Conservation (phyloP, 2,329 filamentous ascomycete genomes). For the Pseudocercospora eumusae region DNA sequence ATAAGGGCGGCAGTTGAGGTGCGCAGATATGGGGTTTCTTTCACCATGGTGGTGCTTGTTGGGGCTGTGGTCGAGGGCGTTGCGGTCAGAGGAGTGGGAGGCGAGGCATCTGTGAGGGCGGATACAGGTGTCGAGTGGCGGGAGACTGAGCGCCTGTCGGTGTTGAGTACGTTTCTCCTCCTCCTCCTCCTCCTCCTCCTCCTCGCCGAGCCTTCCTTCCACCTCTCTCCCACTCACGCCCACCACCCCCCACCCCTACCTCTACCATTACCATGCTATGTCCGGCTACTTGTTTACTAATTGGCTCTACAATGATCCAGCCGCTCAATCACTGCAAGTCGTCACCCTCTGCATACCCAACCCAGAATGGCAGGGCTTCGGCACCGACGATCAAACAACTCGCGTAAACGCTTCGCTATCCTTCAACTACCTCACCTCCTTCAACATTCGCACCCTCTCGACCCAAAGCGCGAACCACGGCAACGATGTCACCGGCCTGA, state of each 20-base stretch:
- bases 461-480: slow-evolving; percentile 64
- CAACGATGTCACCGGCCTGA: slow-evolving; percentile 69
- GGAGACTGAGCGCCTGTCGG: slow-evolving; percentile 67
- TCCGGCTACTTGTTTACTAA: slow-evolving; percentile 26
- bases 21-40: slow-evolving; percentile 63
- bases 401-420: slow-evolving; percentile 34
- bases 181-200: not conserved
- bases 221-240: not conserved
- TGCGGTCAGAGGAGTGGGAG: slow-evolving; percentile 55
- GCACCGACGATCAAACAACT: slow-evolving; percentile 22
- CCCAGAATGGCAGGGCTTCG: slow-evolving; percentile 25
- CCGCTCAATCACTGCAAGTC: slow-evolving; percentile 34
- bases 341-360: slow-evolving; percentile 37
- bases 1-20: slow-evolving; percentile 54
- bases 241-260: not conserved
- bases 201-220: no score
- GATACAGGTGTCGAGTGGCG: slow-evolving; percentile 76
- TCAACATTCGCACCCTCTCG: slow-evolving; percentile 74
- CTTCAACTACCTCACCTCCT: slow-evolving; percentile 40
- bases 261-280: slow-evolving; percentile 15
- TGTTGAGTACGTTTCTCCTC: slow-evolving; percentile 41
- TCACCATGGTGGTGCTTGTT: slow-evolving; percentile 53
- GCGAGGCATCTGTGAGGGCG: slow-evolving; percentile 43
- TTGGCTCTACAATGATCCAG: slow-evolving; percentile 25
- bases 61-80: slow-evolving; percentile 61